Evolutionary conservation across 1,284 basidiomycete genomes (phyloP).

Genomic region (Irpex rosettiformis): DNA sequence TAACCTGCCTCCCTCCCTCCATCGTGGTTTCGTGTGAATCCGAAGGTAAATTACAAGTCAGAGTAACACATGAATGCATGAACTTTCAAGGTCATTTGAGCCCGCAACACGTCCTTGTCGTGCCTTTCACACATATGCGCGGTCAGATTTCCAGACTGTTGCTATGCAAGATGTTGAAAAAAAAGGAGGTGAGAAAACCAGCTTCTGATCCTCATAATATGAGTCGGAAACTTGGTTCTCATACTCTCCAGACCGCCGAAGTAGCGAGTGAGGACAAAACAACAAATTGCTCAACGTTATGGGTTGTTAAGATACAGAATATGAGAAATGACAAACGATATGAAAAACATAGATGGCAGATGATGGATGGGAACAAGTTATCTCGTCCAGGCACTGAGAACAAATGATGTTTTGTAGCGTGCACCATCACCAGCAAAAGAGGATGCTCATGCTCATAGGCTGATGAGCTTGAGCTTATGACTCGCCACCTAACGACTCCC

Average conservation of each 20-base stretch:
- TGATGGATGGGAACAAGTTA: neutral
- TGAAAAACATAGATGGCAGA: neutral
- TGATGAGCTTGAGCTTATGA: slow-evolving; percentile 18
- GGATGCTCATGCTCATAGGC: neutral
- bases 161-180: neutral
- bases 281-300: no score
- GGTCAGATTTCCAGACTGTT: neutral
- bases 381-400: neutral
- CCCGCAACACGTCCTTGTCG: neutral
- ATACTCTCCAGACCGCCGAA: neutral
- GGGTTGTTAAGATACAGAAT: neutral
- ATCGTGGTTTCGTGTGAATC: no score
- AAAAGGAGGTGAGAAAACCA: neutral
- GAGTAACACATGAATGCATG: no score
- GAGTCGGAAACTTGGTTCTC: neutral
- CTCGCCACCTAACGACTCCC: slow-evolving; percentile 31
- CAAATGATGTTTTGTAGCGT: neutral
- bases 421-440: neutral
- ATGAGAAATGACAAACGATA: neutral
- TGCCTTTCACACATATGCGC: neutral
- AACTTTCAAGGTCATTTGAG: no score
- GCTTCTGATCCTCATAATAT: neutral
- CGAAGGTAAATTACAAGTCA: no score
- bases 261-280: neutral
- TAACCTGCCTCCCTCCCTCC: no score